phyloP scores from a whole-genome alignment of 176 grass and related monocot genomes.

The Raddia guianensis region DNA sequence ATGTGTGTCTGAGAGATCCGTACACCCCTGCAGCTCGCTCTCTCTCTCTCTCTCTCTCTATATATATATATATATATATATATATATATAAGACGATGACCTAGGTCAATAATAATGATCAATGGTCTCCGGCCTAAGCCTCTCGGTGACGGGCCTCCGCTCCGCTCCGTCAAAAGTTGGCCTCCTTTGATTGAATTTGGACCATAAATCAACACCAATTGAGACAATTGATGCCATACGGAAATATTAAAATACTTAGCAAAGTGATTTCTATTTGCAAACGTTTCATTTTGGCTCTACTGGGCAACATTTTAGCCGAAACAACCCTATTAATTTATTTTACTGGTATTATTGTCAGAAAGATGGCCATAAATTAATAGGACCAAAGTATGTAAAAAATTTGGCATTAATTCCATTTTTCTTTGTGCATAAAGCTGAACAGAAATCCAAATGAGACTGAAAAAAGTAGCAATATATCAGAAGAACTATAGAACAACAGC shows the following conservation, averaged over 20 bases:
- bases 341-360: background rate
- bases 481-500: background rate
- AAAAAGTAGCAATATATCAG: background rate
- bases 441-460: background rate
- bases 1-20: too few species aligned
- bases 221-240: background rate
- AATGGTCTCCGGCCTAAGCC: too few species aligned
- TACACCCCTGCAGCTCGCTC: too few species aligned
- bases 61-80: too few species aligned
- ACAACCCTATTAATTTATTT: background rate
- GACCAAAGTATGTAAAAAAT: background rate
- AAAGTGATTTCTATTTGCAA: background rate
- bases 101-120: too few species aligned
- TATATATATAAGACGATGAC: too few species aligned
- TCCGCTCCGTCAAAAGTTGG: too few species aligned
- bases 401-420: background rate
- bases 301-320: background rate
- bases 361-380: background rate
- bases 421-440: constrained; percentile 9
- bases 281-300: background rate
- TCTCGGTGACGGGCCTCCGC: too few species aligned
- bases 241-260: constrained; percentile 8
- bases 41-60: too few species aligned
- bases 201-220: background rate
- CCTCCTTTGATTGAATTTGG: too few species aligned